Evolutionary conservation across 2,329 filamentous ascomycete genomes (phyloP), one percentile per base, ranked within the genome.

Genomic region (Fusarium sp.): DNA sequence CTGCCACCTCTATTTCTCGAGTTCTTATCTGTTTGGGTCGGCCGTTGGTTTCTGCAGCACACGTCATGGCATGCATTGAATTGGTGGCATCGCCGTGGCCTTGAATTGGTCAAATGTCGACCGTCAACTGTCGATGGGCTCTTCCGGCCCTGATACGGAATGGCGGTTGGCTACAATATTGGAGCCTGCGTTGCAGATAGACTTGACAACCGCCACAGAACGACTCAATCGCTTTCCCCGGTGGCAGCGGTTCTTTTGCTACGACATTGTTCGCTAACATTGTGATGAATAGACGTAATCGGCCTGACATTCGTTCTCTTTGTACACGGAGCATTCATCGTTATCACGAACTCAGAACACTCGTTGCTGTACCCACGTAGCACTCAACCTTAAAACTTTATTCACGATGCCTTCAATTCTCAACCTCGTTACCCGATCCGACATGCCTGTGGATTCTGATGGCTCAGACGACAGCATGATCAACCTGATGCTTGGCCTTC

Each of bases 401-500:
- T 69, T 58, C 67, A 74, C 55, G 46, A 75, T 75, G 73, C 69
- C 73, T 74, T 66, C 73, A 38, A 65, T 75, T 58, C 65, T 73
- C 52, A 74, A 72, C 58, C 63, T 75, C 44, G 32, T 74, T 52
- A 61, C 58, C 53, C 74, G 74, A 60, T 60, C 59, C 51, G 59
- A 73, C 45, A 42, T 65, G 53, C 66, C 73, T 73, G 82, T 81
- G 65, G 76, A 82, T 64, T 78, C 78, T 65, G 83, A 86, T 71
- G 82, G 81, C 63, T 82, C 84, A 74, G 64, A 72, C 52, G 83
- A 92, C 73, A 88, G 85, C 66, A 90, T 92, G 83, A 85, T 95
- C 79, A 90, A 93, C 77, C 88, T 97, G 45, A 84, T 97, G 78
- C 92, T 97, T 75, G 87, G 89, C 63, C 87, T 98, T 59, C 85